Percentiles rank a stretch among this genome's conserved stretches.
These are phyloP conservation scores for Pseudogymnoascus sp. DNA, from an alignment of 2,329 filamentous ascomycete genomes.

Conservation along the genomic window DNA sequence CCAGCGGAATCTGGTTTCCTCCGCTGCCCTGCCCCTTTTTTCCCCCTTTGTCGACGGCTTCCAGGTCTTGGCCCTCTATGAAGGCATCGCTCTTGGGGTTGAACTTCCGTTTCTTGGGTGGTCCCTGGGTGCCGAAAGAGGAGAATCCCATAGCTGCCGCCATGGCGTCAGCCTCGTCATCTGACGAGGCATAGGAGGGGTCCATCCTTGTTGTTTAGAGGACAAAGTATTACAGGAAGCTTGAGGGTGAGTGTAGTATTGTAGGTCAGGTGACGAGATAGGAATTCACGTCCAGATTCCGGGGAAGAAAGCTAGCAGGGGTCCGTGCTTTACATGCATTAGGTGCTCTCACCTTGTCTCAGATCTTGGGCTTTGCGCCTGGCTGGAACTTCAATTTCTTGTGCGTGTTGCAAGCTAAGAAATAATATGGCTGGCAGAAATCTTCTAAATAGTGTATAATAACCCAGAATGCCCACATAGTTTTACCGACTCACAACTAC, in stretches of 20 bases:
- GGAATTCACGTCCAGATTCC: not conserved
- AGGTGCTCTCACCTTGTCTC: not conserved
- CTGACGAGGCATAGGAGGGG: conserved; percentile 7
- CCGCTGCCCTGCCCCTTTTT: conserved; percentile 29
- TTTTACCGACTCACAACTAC: not conserved
- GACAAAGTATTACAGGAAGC: not conserved
- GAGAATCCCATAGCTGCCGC: conserved; percentile 67
- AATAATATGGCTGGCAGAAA: not conserved
- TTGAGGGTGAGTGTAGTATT: not conserved
- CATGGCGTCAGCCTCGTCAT: conserved; percentile 45
- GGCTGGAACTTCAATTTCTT: not conserved
- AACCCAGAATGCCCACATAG: not conserved
- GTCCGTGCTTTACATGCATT: conserved; percentile 5
- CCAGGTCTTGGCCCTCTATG: conserved; percentile 32
- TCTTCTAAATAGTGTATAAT: not conserved
- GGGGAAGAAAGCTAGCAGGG: not conserved
- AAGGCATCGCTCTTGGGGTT: conserved; percentile 49
- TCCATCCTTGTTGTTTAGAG: not conserved
- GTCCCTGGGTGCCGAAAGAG: conserved; percentile 53
- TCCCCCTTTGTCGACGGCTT: conserved; percentile 25
- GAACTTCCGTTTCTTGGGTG: conserved; percentile 60
- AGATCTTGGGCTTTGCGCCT: not conserved
- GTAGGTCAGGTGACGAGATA: conserved; percentile 2
- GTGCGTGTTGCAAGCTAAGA: not conserved
- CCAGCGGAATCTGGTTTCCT: conserved; percentile 26